Base-by-base conservation (phyloP, 2,329 filamentous ascomycete species). In the Colletotrichum horii region DNA sequence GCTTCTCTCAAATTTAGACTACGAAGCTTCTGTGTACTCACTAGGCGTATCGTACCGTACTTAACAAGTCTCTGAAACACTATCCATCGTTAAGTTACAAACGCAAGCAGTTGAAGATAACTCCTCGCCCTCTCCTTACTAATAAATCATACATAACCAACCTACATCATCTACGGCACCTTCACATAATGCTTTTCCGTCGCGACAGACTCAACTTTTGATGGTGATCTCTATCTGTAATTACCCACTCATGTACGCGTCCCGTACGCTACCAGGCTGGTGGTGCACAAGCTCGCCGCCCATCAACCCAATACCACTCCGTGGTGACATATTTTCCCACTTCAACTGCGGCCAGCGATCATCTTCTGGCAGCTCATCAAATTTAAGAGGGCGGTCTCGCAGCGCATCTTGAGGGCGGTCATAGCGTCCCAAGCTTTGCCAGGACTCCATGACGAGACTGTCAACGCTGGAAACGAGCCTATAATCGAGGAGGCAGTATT, bases 21-120 rank as follows among this genome's bases (percentile, higher is more conserved):
- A 1, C 0, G 3, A 48, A 48, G 43, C 43, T 48, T 6, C n/a
- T 12, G 14, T 2, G 6, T 48, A 14, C 43, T 48, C 1, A 0
- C 2, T 22, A 22, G 22, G 43, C 1, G 11, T 4, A 22, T 14
- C 6, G 0, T 1, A 2, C n/a, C 0, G n/a, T n/a, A n/a, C n/a
- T n/a, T n/a, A n/a, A 48, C n/a, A 48, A 14, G n/a, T 22, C 43
- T 0, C 43, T 7, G 43, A 1, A 14, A 48, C 0, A 8, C n/a
- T 1, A 22, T 11, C 0, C 43, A 48, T 4, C n/a, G 3, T 1
- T 14, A 12, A 22, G 9, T 22, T 0, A 22, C 1, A 14, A 7
- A 4, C 19, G 11, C 11, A 22, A 48, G 43, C 0, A 48, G 3
- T 2, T 7, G n/a, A 1, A 4, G n/a, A 48, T 48, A 14, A 14